Conservation (phyloP, 768 basidiomycete genomes). For the Rhodotorula babjevae region DNA sequence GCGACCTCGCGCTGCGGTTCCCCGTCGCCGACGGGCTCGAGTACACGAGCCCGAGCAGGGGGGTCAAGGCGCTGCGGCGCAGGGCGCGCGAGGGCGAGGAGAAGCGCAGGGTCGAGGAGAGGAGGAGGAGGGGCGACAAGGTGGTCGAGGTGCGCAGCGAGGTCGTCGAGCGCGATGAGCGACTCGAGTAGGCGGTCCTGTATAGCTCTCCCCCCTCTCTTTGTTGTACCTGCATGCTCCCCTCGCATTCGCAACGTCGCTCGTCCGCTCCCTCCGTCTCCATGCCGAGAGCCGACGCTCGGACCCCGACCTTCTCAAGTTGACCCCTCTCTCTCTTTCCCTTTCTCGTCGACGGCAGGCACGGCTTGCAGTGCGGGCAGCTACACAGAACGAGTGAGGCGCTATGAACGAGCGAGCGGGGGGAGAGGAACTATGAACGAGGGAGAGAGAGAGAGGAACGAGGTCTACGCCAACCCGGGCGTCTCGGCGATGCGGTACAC, state of each 20-base stretch:
- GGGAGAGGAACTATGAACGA: no score
- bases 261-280: neutral
- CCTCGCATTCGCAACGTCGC: neutral
- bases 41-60: slow-evolving; percentile 3
- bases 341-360: no score
- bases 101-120: slow-evolving; percentile 10
- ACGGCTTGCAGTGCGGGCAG: neutral
- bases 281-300: neutral
- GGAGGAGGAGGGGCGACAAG: neutral
- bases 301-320: neutral
- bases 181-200: no score
- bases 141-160: slow-evolving; percentile 5
- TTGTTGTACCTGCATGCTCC: neutral
- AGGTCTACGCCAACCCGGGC: slow-evolving; percentile 11
- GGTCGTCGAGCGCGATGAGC: neutral
- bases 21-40: slow-evolving; percentile 10
- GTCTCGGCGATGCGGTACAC: slow-evolving; percentile 42
- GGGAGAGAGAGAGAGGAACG: neutral
- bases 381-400: no score
- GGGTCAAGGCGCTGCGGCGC: slow-evolving; percentile 3
- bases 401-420: no score
- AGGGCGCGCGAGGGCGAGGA: slow-evolving; percentile 8
- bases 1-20: slow-evolving; percentile 24
- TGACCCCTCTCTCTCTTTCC: no score
- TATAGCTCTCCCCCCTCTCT: neutral